Base-by-base conservation (phyloP, 2,329 filamentous ascomycete species). In the Claviceps sp. region DNA sequence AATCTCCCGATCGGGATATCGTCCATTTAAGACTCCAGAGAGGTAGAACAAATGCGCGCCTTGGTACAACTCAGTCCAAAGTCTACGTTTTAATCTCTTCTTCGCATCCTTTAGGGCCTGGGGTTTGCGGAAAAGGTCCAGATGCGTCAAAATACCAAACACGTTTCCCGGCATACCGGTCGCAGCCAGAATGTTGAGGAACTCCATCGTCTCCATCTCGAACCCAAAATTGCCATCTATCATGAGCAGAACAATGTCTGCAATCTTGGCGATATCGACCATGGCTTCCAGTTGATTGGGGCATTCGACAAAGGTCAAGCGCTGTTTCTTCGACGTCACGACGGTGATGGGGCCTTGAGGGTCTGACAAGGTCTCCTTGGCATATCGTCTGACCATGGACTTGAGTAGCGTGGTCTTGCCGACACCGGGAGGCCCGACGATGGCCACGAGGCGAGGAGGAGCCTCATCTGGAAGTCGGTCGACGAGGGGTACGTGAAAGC, bases 121-220 rank as follows among this genome's bases (percentile, higher is more conserved):
- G 52, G 93, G 91, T 63, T 96, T 97, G 63, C 84, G 81, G 74
- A 98, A 98, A 14, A 98, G 74, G 65, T 98, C 93, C 54, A 98
- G 75, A 73, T 98, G 94, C 16, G 93, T 97, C 45, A 98, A 77
- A 52, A 98, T 90, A 50, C 93, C 93, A 64, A 98, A 97, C 39
- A 98, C 90, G 61, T 98, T 98, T 57, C 93, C 91, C 0, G 94
- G 93, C 91, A 98, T 97, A 67, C 93, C 93, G 34, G 87, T 95
- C 2, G 88, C 82, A n/a, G 87, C 85, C 49, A 98, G 74, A 17
- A 96, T 83, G 60, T 96, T 97, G 63, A 98, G 73, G 55, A 98
- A 98, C 69, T 98, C 93, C 93, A 98, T 98, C 0, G 93, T 98
- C 76, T 98, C 93, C 93, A 98, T 98, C 71, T 98, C 93, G 64